A percentile compares a stretch with the other conserved stretches of the same genome.
phyloP scores from a whole-genome alignment of 441 rosid genomes.

The Erysimum pusillum region DNA sequence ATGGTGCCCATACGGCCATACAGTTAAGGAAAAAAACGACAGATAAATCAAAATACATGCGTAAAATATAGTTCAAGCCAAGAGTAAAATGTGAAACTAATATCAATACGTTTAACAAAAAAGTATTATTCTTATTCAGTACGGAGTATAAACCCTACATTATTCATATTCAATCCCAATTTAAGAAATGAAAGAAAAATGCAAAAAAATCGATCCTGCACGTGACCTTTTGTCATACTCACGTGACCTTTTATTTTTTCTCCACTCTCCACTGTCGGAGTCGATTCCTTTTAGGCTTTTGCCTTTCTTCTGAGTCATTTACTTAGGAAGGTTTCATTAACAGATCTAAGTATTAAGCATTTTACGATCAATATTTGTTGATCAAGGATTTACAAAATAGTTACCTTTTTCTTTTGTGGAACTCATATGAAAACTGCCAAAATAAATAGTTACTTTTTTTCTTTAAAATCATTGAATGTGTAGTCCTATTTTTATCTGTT shows the following conservation, averaged over 20 bases:
- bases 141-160: constrained; percentile 3
- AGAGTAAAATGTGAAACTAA: constrained; percentile 30
- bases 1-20: constrained; percentile 40
- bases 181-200: neutral
- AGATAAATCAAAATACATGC: constrained; percentile 32
- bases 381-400: neutral
- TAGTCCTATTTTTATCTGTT: neutral
- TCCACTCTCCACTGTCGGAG: constrained; percentile 34
- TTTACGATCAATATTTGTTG: neutral
- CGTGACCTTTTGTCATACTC: constrained; percentile 61
- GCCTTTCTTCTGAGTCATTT: constrained; percentile 41
- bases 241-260: constrained; percentile 46
- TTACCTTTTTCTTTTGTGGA: too few species aligned
- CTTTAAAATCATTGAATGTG: neutral
- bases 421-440: too few species aligned
- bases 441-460: too few species aligned
- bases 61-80: constrained; percentile 10
- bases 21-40: constrained; percentile 9
- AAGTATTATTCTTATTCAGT: too few species aligned
- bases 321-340: constrained; percentile 32
- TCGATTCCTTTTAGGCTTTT: constrained; percentile 40
- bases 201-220: constrained; percentile 42
- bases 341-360: constrained; percentile 26
- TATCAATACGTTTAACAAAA: neutral
- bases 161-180: neutral